Evolutionary conservation across 768 basidiomycete genomes (phyloP).

Genomic region (Phaffia tasmanica): DNA sequence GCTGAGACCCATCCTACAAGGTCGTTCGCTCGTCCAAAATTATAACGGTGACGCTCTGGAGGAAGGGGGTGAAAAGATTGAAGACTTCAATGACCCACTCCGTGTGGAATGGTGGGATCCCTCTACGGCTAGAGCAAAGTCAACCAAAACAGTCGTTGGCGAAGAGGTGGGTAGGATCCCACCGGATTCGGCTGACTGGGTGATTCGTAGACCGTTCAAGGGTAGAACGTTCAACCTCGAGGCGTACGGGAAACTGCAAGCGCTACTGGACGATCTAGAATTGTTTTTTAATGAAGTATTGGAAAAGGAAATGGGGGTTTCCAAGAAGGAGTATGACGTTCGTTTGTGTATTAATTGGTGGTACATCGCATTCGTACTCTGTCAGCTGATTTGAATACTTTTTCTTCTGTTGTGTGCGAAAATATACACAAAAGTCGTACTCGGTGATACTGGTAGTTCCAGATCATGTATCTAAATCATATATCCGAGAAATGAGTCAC

Average conservation of each 20-base stretch:
- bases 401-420: neutral
- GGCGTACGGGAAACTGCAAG: slow-evolving; percentile 54
- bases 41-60: slow-evolving; percentile 50
- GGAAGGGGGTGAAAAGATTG: slow-evolving; percentile 58
- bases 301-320: slow-evolving; percentile 51
- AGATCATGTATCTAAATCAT: slow-evolving; percentile 75
- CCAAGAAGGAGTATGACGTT: slow-evolving; percentile 41
- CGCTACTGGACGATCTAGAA: slow-evolving; percentile 67
- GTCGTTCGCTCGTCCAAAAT: slow-evolving; percentile 32
- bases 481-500: slow-evolving; percentile 65
- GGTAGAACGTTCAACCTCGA: slow-evolving; percentile 69
- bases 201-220: slow-evolving; percentile 69
- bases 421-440: slow-evolving; percentile 50
- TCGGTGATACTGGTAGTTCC: slow-evolving; percentile 81
- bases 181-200: slow-evolving; percentile 56
- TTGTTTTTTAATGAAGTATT: slow-evolving; percentile 54
- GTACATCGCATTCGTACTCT: too few relatives aligned
- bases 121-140: slow-evolving; percentile 43
- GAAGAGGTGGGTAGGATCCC: slow-evolving; percentile 47
- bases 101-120: slow-evolving; percentile 60
- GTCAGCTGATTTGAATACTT: too few relatives aligned
- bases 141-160: slow-evolving; percentile 51
- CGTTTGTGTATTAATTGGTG: neutral
- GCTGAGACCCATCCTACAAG: slow-evolving; percentile 47
- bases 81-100: slow-evolving; percentile 71